Conservation (phyloP, 192 early-diverging fungal genomes). For the Gamsiella multidivaricata region DNA sequence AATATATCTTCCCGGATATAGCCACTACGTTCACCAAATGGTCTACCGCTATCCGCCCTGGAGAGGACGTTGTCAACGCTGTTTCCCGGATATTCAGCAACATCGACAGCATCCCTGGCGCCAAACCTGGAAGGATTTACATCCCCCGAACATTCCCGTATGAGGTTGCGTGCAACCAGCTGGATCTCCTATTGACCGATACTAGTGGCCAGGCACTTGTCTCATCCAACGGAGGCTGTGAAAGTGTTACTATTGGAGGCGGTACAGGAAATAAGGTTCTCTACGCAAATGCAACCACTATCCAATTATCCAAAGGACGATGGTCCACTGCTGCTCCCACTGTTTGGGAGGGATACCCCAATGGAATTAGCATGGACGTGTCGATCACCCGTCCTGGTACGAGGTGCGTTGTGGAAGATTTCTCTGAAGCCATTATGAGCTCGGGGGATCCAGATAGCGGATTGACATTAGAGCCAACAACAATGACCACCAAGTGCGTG, state of each 20-base stretch:
- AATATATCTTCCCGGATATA: background rate
- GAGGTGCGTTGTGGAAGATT: background rate
- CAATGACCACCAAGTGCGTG: constrained; percentile 9
- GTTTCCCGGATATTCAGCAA: background rate
- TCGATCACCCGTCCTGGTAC: too few species aligned
- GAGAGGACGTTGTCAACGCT: background rate
- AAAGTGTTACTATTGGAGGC: too few species aligned
- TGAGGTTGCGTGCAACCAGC: background rate
- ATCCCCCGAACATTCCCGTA: background rate
- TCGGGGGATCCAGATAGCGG: background rate
- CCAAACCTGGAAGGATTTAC: background rate
- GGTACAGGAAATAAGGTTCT: background rate
- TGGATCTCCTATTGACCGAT: background rate
- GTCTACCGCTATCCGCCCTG: background rate
- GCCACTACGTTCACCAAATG: background rate
- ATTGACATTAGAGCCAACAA: background rate
- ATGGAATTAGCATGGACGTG: too few species aligned
- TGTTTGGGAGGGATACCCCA: background rate
- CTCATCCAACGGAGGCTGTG: background rate
- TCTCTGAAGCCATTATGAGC: background rate
- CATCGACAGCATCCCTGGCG: background rate
- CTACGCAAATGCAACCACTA: background rate
- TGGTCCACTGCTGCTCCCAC: background rate
- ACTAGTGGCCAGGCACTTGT: background rate
- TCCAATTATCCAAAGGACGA: background rate